Evolutionary conservation across 1,139 yeast species (phyloP).

Genomic region (Saccharomyces hybrid): DNA sequence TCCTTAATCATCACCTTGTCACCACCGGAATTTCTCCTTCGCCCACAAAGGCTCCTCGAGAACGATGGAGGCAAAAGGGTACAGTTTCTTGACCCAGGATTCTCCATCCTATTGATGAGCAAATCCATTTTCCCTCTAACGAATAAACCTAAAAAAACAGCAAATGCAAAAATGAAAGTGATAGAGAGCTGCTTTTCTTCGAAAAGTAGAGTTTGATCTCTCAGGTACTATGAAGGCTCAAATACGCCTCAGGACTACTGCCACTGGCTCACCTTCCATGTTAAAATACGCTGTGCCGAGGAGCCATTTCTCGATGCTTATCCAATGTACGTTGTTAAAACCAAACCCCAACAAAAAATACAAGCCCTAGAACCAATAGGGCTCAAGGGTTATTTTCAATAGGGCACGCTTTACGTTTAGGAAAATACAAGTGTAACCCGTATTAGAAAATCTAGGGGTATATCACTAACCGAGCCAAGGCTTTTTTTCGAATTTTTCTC

Average conservation of each 20-base stretch:
- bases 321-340: background rate
- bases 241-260: background rate
- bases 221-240: background rate
- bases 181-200: background rate
- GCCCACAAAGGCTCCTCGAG: background rate
- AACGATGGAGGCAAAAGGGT: background rate
- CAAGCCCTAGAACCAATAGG: no score
- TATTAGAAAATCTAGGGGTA: no score
- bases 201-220: background rate
- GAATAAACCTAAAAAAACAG: background rate
- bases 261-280: background rate
- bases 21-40: background rate
- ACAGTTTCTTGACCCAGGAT: slow-evolving; percentile 7
- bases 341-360: background rate
- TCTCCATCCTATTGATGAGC: slow-evolving; percentile 12
- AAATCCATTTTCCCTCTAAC: slow-evolving; percentile 8
- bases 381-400: no score
- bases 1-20: background rate
- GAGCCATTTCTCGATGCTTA: background rate
- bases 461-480: background rate
- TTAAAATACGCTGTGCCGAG: background rate
- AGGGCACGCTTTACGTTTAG: no score
- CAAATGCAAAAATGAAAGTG: background rate
- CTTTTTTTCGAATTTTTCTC: background rate
- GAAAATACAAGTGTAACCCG: no score